phyloP scores from a whole-genome alignment of 495 filamentous ascomycete species.

The Neurospora sp. region DNA sequence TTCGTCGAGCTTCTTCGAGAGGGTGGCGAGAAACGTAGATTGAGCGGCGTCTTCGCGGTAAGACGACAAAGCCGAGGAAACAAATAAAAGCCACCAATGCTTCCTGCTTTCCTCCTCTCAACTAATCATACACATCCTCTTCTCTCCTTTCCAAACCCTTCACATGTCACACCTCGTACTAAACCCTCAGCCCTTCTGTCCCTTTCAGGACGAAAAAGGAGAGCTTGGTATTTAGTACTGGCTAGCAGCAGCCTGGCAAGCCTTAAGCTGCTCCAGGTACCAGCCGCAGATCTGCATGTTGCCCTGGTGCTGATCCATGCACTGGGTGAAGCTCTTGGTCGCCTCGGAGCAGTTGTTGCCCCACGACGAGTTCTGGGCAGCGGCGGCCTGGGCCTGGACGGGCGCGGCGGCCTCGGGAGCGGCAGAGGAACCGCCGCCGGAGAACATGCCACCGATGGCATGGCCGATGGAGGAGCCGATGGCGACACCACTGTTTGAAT shows the following conservation, averaged over 20 bases:
- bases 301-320: slow-evolving; percentile 88
- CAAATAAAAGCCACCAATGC: background rate
- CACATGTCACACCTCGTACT: no score
- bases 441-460: slow-evolving; percentile 76
- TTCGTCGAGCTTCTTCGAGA: background rate
- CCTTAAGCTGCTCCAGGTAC: slow-evolving; percentile 97
- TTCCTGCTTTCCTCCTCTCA: background rate
- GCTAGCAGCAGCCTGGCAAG: slow-evolving; percentile 82
- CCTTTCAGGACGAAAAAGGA: no score
- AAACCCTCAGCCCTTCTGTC: no score
- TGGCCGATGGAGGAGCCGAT: slow-evolving; percentile 92
- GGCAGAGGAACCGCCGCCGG: slow-evolving; percentile 51
- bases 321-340: slow-evolving; percentile 79
- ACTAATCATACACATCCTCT: background rate
- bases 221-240: slow-evolving; percentile 43
- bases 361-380: slow-evolving; percentile 38
- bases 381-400: slow-evolving; percentile 24
- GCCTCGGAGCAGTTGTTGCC: slow-evolving; percentile 67
- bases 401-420: slow-evolving; percentile 45
- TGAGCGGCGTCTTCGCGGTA: background rate
- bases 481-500: slow-evolving; percentile 63
- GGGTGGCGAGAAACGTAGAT: background rate
- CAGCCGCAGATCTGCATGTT: slow-evolving; percentile 93
- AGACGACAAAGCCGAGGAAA: background rate
- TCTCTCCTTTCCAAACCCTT: no score